Base-by-base conservation (phyloP, 2,329 filamentous ascomycete species). In the Magnaporthales sp. region DNA sequence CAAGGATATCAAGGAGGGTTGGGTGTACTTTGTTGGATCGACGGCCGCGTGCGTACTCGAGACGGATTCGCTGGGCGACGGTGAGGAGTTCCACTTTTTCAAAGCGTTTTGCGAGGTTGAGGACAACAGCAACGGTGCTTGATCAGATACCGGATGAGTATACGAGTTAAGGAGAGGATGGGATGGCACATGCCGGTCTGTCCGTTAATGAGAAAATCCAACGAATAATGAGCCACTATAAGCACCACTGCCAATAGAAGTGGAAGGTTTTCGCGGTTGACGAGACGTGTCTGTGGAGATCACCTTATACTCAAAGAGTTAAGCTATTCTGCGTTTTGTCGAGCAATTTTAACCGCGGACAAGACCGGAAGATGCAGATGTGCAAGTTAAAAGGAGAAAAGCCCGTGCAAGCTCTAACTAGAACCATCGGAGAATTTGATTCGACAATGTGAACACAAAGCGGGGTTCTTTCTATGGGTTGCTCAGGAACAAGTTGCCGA, bases 81-180 rank as follows among this genome's bases (percentile, higher is more conserved):
- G 87, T 29, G 89, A 92, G 67, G 86, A 90, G 66, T 90, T 98
- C 71, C 90, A 90, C 29, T 93, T 91, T 0, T 99, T 96, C 82
- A 95, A 93, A 80, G 95, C 94, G 0, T 97, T 96, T 76, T 97
- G 93, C 74, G 93, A 97, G 80, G 82, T 96, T 68, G 86, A 88
- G 51, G 78, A 83, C 9, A 76, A 78, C 61, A 77, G 75, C 68
- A 80, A 80, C 56, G 76, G 75, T 11, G 63, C 54, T 22, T 58
- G 24, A 26, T 24, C 11, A 58, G 54, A 26, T 58, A 24, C 11
- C 4, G 8, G 24, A 24, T 26, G 24, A 9, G n/a, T 46, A 46
- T 46, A 46, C 2, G 2, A 5, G 8, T 10, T 1, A 19, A 10
- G 19, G 8, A 2, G 38, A 31, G 6, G 32, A n/a, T 46, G 38